These are phyloP conservation scores for Macrolepiota albuminosa DNA, from an alignment of 768 basidiomycete species.

Conservation along the genomic window DNA sequence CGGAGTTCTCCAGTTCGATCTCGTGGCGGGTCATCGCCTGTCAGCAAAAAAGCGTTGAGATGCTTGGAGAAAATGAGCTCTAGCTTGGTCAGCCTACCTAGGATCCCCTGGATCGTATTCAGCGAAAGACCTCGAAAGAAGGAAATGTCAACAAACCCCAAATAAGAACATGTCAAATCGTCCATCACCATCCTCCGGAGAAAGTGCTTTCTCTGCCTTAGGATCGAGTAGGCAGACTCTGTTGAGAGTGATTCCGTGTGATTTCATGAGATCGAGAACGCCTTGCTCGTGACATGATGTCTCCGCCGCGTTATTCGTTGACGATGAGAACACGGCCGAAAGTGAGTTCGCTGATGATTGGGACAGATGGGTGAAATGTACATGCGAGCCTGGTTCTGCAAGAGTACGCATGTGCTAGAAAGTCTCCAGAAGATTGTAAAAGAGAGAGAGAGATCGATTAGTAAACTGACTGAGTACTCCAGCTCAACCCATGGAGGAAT, in stretches of 20 bases:
- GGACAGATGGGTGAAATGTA: constrained; percentile 88
- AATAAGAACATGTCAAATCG: constrained; percentile 88
- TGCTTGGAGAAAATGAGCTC: no score
- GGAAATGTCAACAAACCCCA: constrained; percentile 49
- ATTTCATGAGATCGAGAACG: constrained; percentile 57
- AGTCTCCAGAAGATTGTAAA: background rate
- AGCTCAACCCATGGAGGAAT: constrained; percentile 90
- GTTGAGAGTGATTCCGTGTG: constrained; percentile 35
- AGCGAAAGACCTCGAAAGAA: background rate
- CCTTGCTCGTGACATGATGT: constrained; percentile 46
- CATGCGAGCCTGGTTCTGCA: constrained; percentile 56
- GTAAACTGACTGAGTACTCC: constrained; percentile 69
- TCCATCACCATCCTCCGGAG: constrained; percentile 73
- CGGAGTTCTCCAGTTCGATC: constrained; percentile 91
- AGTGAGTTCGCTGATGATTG: constrained; percentile 59
- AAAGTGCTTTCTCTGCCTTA: constrained; percentile 62
- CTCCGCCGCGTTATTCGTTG: constrained; percentile 21
- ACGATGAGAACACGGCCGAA: constrained; percentile 23
- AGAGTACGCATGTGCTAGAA: constrained; percentile 78
- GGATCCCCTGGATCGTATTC: constrained; percentile 44
- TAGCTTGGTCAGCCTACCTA: constrained; percentile 34
- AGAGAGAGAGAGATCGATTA: background rate
- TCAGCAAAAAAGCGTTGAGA: constrained; percentile 3
- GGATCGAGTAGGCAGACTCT: constrained; percentile 94
- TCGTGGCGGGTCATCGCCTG: constrained; percentile 93